phyloP scores from a whole-genome alignment of 148 eudicot genomes.

The Limonium bicolor region DNA sequence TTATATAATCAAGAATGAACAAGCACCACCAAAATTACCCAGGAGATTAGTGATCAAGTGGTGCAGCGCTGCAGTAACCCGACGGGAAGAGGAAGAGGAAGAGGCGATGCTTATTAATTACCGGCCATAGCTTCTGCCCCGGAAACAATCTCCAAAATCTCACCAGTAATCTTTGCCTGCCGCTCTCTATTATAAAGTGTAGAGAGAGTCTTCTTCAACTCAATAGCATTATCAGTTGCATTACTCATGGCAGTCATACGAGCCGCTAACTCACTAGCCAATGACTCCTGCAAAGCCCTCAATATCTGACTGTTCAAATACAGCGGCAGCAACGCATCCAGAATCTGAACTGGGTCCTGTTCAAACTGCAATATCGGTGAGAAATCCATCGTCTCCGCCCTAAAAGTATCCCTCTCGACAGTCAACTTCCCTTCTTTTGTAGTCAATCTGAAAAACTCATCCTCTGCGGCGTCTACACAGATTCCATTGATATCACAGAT shows the following conservation, averaged over 20 bases:
- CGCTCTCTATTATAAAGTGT: conserved; percentile 25
- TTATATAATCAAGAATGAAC: no score
- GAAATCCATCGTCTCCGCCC: conserved; percentile 9
- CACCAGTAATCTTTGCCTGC: conserved; percentile 35
- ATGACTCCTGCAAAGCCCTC: conserved; percentile 40
- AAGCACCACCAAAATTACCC: no score
- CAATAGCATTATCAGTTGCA: conserved; percentile 39
- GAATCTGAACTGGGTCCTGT: conserved; percentile 38
- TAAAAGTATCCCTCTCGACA: conserved; percentile 15
- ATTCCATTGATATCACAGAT: conserved; percentile 30
- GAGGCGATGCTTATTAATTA: no score
- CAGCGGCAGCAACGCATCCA: conserved; percentile 44
- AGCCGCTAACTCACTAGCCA: conserved; percentile 49
- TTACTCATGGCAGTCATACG: conserved; percentile 52
- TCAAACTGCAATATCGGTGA: conserved; percentile 27
- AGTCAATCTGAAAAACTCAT: conserved; percentile 39
- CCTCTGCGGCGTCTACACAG: conserved; percentile 35
- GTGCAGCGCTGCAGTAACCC: no score
- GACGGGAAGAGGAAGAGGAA: no score
- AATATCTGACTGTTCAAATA: conserved; percentile 46
- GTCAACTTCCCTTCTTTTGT: conserved; percentile 32
- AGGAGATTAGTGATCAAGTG: no score
- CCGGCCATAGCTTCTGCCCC: conserved; percentile 50
- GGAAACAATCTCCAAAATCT: conserved; percentile 40
- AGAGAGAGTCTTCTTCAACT: conserved; percentile 21